These are phyloP conservation scores for Caloboletus firmus DNA, from an alignment of 1,284 basidiomycete species.

Conservation along the genomic window DNA sequence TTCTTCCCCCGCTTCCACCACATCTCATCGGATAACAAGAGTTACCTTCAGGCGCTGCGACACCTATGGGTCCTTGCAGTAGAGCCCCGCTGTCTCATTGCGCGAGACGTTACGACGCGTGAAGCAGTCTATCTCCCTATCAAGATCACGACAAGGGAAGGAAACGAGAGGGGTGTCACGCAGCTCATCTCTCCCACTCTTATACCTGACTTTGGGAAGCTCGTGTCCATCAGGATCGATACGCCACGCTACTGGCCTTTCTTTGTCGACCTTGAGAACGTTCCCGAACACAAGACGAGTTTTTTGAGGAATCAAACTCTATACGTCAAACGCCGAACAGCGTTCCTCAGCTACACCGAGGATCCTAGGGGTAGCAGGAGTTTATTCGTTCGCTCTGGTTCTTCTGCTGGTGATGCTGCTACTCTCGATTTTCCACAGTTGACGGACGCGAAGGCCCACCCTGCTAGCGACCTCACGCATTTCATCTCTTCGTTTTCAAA, in stretches of 20 bases:
- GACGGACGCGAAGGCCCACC: conserved; percentile 61
- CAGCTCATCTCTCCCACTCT: conserved; percentile 89
- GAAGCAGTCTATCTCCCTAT: conserved; percentile 91
- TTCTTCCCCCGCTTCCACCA: conserved; percentile 90
- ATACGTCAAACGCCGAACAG: conserved; percentile 89
- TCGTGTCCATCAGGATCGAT: conserved; percentile 81
- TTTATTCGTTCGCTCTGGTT: conserved; percentile 79
- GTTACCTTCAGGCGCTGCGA: conserved; percentile 89
- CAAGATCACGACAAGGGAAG: conserved; percentile 77
- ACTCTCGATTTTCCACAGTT: conserved; percentile 80
- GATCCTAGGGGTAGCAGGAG: conserved; percentile 92
- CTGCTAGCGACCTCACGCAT: conserved; percentile 72
- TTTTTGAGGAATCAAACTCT: conserved; percentile 79
- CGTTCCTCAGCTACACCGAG: conserved; percentile 89
- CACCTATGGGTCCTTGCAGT: conserved; percentile 96
- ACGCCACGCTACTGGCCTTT: conserved; percentile 95
- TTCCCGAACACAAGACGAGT: conserved; percentile 65
- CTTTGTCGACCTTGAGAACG: conserved; percentile 71
- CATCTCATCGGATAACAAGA: conserved; percentile 82
- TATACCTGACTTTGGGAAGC: conserved; percentile 81
- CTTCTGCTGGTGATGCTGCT: conserved; percentile 72
- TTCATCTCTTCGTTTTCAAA: conserved; percentile 86
- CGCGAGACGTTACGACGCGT: conserved; percentile 86
- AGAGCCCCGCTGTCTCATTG: conserved; percentile 90
- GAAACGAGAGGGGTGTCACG: conserved; percentile 56